phyloP scores from a whole-genome alignment of 768 basidiomycete species.

The Calvatia gigantea region DNA sequence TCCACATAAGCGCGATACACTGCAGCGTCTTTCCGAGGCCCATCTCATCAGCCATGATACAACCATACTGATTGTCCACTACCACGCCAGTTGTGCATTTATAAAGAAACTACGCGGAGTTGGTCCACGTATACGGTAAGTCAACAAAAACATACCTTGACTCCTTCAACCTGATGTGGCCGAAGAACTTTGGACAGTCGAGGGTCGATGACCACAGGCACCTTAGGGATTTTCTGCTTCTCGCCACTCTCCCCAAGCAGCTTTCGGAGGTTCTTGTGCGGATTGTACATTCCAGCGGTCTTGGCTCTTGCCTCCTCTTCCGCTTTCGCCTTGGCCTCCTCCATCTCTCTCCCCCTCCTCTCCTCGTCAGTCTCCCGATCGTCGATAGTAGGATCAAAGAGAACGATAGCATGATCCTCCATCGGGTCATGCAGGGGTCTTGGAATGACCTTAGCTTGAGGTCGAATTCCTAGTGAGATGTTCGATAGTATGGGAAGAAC shows the following conservation, averaged over 20 bases:
- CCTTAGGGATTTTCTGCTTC: conserved; percentile 67
- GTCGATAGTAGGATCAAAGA: conserved; percentile 96
- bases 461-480: conserved; percentile 80
- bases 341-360: conserved; percentile 65
- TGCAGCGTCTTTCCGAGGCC: conserved; percentile 96
- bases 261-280: conserved; percentile 86
- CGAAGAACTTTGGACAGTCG: conserved; percentile 81
- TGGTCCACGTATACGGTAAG: conserved; percentile 9
- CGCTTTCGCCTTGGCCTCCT: conserved; percentile 63
- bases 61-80: conserved; percentile 86
- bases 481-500: conserved; percentile 58
- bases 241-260: conserved; percentile 72
- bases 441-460: conserved; percentile 76
- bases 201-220: conserved; percentile 97
- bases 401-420: conserved; percentile 95
- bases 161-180: conserved; percentile 98
- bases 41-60: conserved; percentile 99
- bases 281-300: conserved; percentile 74
- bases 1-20: conserved; percentile 95
- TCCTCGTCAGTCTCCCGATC: conserved; percentile 89
- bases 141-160: conserved; percentile 62
- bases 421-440: conserved; percentile 96
- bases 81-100: conserved; percentile 93
- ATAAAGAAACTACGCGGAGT: conserved; percentile 76
- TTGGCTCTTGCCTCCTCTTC: conserved; percentile 65